Base-by-base conservation (phyloP, 192 early-diverging fungal genomes). In the Lobulomyces angularis region DNA sequence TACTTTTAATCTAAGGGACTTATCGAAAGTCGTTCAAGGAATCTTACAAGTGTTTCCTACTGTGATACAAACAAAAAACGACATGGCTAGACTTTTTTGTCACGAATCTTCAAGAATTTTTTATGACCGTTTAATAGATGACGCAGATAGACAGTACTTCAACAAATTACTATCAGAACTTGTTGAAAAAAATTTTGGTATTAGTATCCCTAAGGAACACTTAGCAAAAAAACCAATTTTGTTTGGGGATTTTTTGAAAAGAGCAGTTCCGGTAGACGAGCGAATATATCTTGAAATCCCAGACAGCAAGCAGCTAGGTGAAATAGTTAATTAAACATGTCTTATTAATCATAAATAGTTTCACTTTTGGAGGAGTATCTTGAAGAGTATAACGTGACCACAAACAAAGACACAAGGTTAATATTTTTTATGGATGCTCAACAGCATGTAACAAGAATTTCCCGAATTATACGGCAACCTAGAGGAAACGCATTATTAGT, bases 351-450 rank as follows among this genome's bases (percentile, higher is more conserved):
- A 55, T 75, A 56, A 75, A 61, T 31, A 61, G 48, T 11, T n/a
- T n/a, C n/a, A n/a, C 37, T 75, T 0, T 44, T 75, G 16, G 71
- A 75, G 48, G 71, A 75, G 38, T 75, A 75, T 37, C 55, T 75
- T n/a, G 73, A 76, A 50, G 73, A 76, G 42, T 76, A 67, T 48
- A 76, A 76, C 39, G 73, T 76, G 3, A 76, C 69, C 9, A 51
- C 64, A 27, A 71, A 56, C 55, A 69, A 75, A 45, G 68, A 75
- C 28, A 47, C 67, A 12, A 27, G 71, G 2, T 52, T 75, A 18
- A 75, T 75, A 9, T 75, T 75, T 50, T 75, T 75, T 35, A 60
- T 68, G 58, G 71, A 75, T 37, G 71, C 71, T 21, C 62, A 69
- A 38, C 71, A 75, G 38, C 71, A 75, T 40, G 66, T 75, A 19